Evolutionary conservation across 176 grass and related monocot genomes (phyloP).

Genomic region (Ensete glaucum): DNA sequence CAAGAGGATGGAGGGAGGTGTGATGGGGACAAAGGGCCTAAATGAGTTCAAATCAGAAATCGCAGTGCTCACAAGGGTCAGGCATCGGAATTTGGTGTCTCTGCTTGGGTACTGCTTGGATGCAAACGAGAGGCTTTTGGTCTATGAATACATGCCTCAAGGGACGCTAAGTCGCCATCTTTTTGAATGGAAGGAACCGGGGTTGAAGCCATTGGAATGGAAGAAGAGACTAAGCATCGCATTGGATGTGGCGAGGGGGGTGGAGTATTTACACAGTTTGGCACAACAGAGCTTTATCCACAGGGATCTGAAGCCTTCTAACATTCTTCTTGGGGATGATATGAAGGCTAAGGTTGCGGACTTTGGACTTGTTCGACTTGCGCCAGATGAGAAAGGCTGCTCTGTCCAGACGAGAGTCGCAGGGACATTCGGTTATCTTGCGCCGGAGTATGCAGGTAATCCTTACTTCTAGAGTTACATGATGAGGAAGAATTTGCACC

Average conservation of each 20-base stretch:
- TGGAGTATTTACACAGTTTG: slow-evolving; percentile 84
- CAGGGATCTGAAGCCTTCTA: slow-evolving; percentile 88
- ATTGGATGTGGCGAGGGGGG: slow-evolving; percentile 92
- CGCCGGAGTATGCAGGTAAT: slow-evolving; percentile 94
- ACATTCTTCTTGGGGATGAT: slow-evolving; percentile 91
- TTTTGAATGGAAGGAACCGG: slow-evolving; percentile 64
- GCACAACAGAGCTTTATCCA: slow-evolving; percentile 97
- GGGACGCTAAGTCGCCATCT: slow-evolving; percentile 65
- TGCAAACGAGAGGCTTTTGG: slow-evolving; percentile 84
- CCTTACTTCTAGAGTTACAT: neutral
- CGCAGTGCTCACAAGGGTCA: slow-evolving; percentile 78
- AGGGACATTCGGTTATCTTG: slow-evolving; percentile 91
- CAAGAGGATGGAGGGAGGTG: slow-evolving; percentile 84
- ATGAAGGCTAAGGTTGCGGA: slow-evolving; percentile 98
- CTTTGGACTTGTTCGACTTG: slow-evolving; percentile 87
- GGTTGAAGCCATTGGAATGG: slow-evolving; percentile 71
- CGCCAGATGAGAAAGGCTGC: slow-evolving; percentile 79
- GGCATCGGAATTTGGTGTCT: slow-evolving; percentile 82
- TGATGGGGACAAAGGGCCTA: slow-evolving; percentile 93
- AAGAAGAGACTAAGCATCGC: slow-evolving; percentile 78
- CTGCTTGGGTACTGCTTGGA: slow-evolving; percentile 87
- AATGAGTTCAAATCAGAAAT: slow-evolving; percentile 95
- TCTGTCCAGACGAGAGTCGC: slow-evolving; percentile 77
- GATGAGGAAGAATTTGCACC: neutral
- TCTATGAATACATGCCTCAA: slow-evolving; percentile 97